These are phyloP conservation scores for Rhizopus arrhizus DNA, from an alignment of 371 early-diverging fungal species.

Conservation along the genomic window DNA sequence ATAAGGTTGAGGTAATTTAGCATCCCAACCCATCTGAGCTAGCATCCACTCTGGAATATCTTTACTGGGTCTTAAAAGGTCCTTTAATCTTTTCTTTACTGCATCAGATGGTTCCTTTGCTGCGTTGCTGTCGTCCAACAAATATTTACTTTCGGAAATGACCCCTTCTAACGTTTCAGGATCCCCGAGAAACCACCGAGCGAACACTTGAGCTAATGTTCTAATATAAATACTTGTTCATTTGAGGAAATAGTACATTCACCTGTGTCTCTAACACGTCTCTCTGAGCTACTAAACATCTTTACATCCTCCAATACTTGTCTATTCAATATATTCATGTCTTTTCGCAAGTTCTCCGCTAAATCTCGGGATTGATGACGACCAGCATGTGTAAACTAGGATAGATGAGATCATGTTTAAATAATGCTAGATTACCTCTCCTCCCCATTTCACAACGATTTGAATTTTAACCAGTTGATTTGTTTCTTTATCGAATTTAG, in stretches of 20 bases:
- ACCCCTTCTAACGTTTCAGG: constrained; percentile 60
- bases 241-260: background rate
- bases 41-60: constrained; percentile 49
- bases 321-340: constrained; percentile 85
- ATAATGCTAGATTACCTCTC: constrained; percentile 59
- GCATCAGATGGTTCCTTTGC: constrained; percentile 92
- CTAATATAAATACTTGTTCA: background rate
- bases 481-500: constrained; percentile 66
- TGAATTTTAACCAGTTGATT: constrained; percentile 73
- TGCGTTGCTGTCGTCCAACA: constrained; percentile 93
- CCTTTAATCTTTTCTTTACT: constrained; percentile 75
- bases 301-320: constrained; percentile 85
- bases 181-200: constrained; percentile 72
- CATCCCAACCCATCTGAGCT: constrained; percentile 56
- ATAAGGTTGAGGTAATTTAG: constrained; percentile 63
- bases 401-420: background rate
- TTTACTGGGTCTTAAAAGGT: constrained; percentile 56
- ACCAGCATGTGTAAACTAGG: constrained; percentile 92
- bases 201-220: constrained; percentile 73
- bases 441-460: constrained; percentile 97
- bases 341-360: constrained; percentile 91
- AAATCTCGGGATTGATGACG: constrained; percentile 88
- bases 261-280: constrained; percentile 84
- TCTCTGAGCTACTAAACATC: constrained; percentile 85
- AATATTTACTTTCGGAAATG: constrained; percentile 79